Conservation (phyloP, 768 basidiomycete genomes). For the Crucibulum laeve region DNA sequence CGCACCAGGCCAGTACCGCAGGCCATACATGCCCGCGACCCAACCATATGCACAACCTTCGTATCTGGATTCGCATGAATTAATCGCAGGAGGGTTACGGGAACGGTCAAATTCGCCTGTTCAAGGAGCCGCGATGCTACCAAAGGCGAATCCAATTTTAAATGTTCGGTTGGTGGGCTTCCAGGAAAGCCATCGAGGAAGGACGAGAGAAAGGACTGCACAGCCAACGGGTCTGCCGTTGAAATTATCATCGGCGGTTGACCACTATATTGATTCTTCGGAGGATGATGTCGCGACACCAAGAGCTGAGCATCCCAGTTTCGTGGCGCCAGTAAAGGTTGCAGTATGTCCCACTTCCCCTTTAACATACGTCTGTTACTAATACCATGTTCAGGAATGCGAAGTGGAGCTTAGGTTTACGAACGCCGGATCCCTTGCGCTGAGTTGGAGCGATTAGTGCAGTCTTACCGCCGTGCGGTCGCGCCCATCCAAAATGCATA, state of each 20-base stretch:
- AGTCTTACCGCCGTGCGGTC: neutral
- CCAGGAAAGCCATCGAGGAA: conserved; percentile 1
- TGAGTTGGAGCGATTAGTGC: neutral
- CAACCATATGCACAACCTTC: neutral
- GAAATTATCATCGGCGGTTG: neutral
- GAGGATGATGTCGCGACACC: neutral
- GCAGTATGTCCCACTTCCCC: neutral
- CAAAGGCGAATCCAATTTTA: conserved; percentile 12
- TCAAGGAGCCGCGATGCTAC: neutral
- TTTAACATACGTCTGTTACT: neutral
- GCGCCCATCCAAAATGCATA: too few species aligned
- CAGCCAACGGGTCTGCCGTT: neutral
- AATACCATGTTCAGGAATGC: neutral
- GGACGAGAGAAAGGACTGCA: neutral
- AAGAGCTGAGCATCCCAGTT: neutral
- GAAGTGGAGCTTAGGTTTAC: neutral
- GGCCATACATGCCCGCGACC: neutral
- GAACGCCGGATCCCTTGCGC: neutral
- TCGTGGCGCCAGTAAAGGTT: neutral
- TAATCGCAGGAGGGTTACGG: conserved; percentile 5
- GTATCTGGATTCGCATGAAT: neutral
- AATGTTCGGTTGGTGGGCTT: conserved; percentile 14
- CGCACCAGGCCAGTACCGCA: neutral
- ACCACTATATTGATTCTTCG: too few species aligned
- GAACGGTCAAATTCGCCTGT: conserved; percentile 11